A percentile compares a stretch with the other conserved stretches of the same genome.
phyloP scores from a whole-genome alignment of 257 asterid species.

The Petunia secreta region DNA sequence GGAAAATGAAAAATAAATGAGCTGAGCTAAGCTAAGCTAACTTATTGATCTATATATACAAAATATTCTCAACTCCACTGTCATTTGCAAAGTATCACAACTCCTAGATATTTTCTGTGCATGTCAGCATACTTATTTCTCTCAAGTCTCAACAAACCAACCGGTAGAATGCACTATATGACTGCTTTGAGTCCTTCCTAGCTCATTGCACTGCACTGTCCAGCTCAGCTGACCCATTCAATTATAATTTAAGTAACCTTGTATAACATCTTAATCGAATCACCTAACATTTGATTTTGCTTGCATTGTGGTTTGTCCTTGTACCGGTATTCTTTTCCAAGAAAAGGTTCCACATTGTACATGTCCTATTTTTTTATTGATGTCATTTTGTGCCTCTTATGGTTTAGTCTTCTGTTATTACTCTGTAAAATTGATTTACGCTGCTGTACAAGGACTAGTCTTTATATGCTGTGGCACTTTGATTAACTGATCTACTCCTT shows the following conservation, averaged over 20 bases:
- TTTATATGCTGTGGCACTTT: not conserved
- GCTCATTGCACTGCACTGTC: conserved; percentile 7
- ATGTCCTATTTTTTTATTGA: not conserved
- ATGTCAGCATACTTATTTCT: not conserved
- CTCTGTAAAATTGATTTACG: not conserved
- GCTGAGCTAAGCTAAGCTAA: not conserved
- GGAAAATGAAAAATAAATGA: conserved; percentile 3
- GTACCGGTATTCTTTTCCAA: not conserved
- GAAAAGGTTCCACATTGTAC: conserved; percentile 9
- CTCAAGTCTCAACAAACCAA: not conserved
- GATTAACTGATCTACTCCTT: conserved; percentile 11
- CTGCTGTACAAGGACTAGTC: conserved; percentile 12
- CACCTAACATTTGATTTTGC: conserved; percentile 8
- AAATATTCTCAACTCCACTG: conserved; percentile 1
- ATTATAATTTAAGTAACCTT: not conserved
- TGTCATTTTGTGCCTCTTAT: not conserved
- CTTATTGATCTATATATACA: not conserved
- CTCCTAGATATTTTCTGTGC: conserved; percentile 2
- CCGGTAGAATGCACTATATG: not conserved
- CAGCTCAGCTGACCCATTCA: not conserved
- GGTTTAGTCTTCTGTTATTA: not conserved
- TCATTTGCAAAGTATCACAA: not conserved
- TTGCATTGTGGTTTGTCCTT: conserved; percentile 10
- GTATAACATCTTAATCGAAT: not conserved
- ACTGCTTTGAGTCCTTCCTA: not conserved